Base-by-base conservation (phyloP, 1,284 basidiomycete species). In the Boletellus deceptivus region DNA sequence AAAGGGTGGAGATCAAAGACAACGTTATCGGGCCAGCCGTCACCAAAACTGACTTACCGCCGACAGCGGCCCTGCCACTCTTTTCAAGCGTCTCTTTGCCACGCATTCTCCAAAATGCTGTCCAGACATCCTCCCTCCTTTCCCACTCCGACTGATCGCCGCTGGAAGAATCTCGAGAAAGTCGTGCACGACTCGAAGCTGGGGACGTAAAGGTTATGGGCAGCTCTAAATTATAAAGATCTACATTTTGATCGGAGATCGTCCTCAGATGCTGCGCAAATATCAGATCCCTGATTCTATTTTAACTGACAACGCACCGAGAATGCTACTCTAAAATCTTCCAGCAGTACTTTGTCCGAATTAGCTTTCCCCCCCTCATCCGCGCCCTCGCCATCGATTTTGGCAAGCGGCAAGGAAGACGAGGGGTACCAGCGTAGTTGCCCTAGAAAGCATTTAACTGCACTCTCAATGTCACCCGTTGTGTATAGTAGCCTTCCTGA, bases 301-400 rank as follows among this genome's bases (percentile, higher is more conserved):
- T 24, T 33, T 13, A 22, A 50, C 6, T 20, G n/a, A 48, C 33
- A 35, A 58, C 75, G 39, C 58, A 91, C 89, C 61, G 80, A 76
- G 55, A 85, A 81, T 14, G 89, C 85, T n/a, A 86, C 81, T 33
- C 82, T 77, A 59, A 91, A 91, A 65, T 91, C 89, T 50, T 90
- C 89, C 17, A 91, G 62, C 55, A 81, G 86, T 1, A 86, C 72
- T 56, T 82, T 84, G 58, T 88, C 85, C 35, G 75, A 73, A 29
- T 60, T 67, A 3, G 37, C 43, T 22, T 64, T 67, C 59, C 38
- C 61, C 52, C 38, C 55, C 27, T 51, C 69, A 2, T 55, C 60
- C 29, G 13, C 29, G 29, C 13, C 5, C 17, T 54, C 59, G 5
- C 39, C 53, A 31, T 60, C 55, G 4, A 51, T 55, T 31, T 55